Evolutionary conservation across 805 yeast genomes (phyloP).

Genomic region (Schwanniomyces pseudopolymorphus): DNA sequence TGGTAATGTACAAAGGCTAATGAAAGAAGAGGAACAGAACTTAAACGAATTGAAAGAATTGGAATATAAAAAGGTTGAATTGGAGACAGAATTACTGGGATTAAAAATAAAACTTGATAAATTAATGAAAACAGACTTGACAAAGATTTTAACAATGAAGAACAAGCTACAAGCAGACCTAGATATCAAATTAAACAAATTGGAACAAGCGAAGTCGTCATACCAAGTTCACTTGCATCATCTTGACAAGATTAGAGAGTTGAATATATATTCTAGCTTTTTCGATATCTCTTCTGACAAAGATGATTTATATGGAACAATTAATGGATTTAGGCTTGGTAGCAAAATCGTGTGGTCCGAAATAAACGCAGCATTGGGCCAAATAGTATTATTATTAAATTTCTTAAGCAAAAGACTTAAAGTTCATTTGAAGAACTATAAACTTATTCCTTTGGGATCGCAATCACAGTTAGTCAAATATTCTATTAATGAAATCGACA

Average conservation of each 20-base stretch:
- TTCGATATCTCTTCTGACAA: constrained; percentile 77
- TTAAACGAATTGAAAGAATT: constrained; percentile 32
- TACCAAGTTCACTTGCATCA: constrained; percentile 63
- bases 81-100: constrained; percentile 49
- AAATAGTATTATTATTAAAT: constrained; percentile 64
- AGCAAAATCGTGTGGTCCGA: constrained; percentile 82
- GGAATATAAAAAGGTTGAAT: constrained; percentile 41
- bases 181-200: constrained; percentile 48
- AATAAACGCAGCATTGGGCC: constrained; percentile 89
- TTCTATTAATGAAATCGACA: constrained; percentile 16
- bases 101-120: constrained; percentile 40
- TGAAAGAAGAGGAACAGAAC: constrained; percentile 32
- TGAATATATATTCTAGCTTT: constrained; percentile 81
- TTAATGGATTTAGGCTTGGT: constrained; percentile 84
- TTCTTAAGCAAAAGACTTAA: constrained; percentile 61
- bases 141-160: constrained; percentile 44
- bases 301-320: constrained; percentile 75
- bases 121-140: constrained; percentile 43
- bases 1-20: constrained; percentile 46
- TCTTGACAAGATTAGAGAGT: constrained; percentile 65
- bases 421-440: constrained; percentile 57
- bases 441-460: constrained; percentile 79
- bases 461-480: constrained; percentile 70
- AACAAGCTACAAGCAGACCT: constrained; percentile 60
- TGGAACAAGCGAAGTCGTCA: constrained; percentile 62